These are phyloP conservation scores for Haplosporangium gracile DNA, from an alignment of 192 early-diverging fungal genomes.

Conservation along the genomic window DNA sequence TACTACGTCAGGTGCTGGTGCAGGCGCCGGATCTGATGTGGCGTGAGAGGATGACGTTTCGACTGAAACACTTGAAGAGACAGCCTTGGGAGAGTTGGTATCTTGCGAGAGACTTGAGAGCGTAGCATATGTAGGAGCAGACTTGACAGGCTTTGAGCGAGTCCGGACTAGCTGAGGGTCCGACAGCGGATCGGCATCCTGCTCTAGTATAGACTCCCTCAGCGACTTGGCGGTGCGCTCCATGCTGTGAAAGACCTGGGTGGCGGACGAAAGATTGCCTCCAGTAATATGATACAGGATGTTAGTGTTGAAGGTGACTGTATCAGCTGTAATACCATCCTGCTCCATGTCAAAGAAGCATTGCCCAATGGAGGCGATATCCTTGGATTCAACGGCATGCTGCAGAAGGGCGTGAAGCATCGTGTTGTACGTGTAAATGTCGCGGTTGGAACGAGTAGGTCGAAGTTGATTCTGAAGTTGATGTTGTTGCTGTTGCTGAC, in stretches of 20 bases:
- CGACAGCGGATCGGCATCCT: not conserved
- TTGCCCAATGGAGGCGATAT: conserved; percentile 44
- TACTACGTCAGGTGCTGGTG: conserved; percentile 37
- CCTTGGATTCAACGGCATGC: conserved; percentile 47
- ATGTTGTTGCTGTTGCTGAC: not conserved
- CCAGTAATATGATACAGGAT: conserved; percentile 49
- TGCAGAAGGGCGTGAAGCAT: conserved; percentile 50
- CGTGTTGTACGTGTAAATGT: conserved; percentile 53
- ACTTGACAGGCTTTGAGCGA: conserved; percentile 28
- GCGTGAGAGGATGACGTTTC: not conserved
- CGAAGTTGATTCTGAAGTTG: not conserved
- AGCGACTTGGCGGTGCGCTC: not conserved
- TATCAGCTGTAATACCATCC: conserved; percentile 43
- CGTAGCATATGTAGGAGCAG: not conserved
- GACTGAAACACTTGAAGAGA: not conserved
- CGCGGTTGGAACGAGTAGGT: conserved; percentile 25
- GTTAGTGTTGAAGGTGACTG: conserved; percentile 56
- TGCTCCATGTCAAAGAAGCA: conserved; percentile 53
- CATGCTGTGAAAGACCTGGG: conserved; percentile 49
- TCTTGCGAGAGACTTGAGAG: conserved; percentile 2
- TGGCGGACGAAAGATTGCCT: conserved; percentile 28
- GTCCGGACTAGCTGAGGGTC: not conserved
- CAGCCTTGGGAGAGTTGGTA: not conserved
- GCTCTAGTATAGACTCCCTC: not conserved
- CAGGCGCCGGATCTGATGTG: not conserved